These are phyloP conservation scores for Nemania sp. DNA, from an alignment of 2,329 filamentous ascomycete genomes.

Conservation along the genomic window DNA sequence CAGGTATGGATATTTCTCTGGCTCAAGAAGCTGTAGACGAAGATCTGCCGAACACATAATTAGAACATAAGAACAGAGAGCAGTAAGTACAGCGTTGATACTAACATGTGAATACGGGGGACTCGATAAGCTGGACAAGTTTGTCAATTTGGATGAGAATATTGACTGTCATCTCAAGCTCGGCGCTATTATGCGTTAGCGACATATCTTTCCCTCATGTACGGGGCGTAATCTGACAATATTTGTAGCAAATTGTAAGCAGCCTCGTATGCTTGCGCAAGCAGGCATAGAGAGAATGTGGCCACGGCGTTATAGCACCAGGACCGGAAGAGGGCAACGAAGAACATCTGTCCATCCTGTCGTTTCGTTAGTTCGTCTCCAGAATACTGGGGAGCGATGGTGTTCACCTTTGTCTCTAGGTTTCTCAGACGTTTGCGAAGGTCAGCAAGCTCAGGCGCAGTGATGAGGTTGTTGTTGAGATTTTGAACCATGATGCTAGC, in stretches of 20 bases:
- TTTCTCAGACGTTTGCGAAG: constrained; percentile 88
- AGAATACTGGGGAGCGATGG: too few relatives aligned
- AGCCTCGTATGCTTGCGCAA: constrained; percentile 97
- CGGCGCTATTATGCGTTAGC: constrained; percentile 65
- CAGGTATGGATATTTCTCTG: constrained; percentile 90
- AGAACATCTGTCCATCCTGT: constrained; percentile 91
- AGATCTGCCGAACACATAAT: constrained; percentile 66
- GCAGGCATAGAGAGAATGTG: constrained; percentile 91
- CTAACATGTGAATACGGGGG: constrained; percentile 95
- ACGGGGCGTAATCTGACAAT: constrained; percentile 63
- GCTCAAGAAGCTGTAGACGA: constrained; percentile 90
- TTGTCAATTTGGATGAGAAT: constrained; percentile 99
- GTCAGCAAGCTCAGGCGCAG: constrained; percentile 90
- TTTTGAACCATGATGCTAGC: constrained; percentile 99
- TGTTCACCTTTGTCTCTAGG: constrained; percentile 75
- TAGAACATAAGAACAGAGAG: background rate
- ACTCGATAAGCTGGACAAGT: constrained; percentile 93
- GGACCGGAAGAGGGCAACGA: constrained; percentile 89
- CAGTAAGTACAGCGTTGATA: constrained; percentile 13
- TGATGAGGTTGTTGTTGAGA: constrained; percentile 98
- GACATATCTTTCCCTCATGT: background rate
- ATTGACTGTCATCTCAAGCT: constrained; percentile 98
- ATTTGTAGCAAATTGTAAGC: constrained; percentile 95
- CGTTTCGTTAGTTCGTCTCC: constrained; percentile 17
- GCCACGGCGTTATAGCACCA: constrained; percentile 99